Conservation (phyloP, 257 asterid species). For the Solanum paucissectum region DNA sequence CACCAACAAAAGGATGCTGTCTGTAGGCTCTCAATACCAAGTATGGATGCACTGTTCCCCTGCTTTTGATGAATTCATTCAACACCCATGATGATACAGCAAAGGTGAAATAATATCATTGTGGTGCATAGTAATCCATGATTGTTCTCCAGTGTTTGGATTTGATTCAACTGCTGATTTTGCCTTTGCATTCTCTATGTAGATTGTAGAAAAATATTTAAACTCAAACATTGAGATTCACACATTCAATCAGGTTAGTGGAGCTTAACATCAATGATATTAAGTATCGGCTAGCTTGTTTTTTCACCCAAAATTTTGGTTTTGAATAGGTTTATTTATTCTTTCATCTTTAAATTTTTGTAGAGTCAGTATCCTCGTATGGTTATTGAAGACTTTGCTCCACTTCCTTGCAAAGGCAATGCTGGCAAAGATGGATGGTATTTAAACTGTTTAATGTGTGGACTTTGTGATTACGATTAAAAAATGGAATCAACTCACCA, state of each 20-base stretch:
- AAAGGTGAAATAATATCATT: conserved; percentile 45
- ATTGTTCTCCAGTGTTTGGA: neutral
- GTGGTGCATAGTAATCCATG: neutral
- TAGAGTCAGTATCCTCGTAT: conserved; percentile 99
- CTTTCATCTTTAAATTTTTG: conserved; percentile 8
- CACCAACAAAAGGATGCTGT: neutral
- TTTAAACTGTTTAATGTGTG: neutral
- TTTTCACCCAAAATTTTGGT: neutral
- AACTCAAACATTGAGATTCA: conserved; percentile 73
- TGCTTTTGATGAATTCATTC: conserved; percentile 96
- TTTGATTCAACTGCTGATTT: conserved; percentile 9
- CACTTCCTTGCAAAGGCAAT: conserved; percentile 81
- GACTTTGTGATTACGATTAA: neutral
- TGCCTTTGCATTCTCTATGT: conserved; percentile 8
- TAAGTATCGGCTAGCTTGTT: neutral
- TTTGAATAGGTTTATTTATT: neutral
- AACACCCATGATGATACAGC: conserved; percentile 93
- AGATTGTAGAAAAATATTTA: conserved; percentile 85
- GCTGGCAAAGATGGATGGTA: conserved; percentile 95
- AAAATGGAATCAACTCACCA: neutral
- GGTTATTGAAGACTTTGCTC: conserved; percentile 77
- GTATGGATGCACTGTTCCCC: conserved; percentile 91
- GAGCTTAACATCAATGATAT: neutral
- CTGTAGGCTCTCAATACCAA: conserved; percentile 67
- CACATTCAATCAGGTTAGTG: conserved; percentile 82